A percentile compares a stretch with the other conserved stretches of the same genome.
These are phyloP conservation scores for Blumeria graminis DNA, from an alignment of 2,329 filamentous ascomycete species.

Conservation along the genomic window DNA sequence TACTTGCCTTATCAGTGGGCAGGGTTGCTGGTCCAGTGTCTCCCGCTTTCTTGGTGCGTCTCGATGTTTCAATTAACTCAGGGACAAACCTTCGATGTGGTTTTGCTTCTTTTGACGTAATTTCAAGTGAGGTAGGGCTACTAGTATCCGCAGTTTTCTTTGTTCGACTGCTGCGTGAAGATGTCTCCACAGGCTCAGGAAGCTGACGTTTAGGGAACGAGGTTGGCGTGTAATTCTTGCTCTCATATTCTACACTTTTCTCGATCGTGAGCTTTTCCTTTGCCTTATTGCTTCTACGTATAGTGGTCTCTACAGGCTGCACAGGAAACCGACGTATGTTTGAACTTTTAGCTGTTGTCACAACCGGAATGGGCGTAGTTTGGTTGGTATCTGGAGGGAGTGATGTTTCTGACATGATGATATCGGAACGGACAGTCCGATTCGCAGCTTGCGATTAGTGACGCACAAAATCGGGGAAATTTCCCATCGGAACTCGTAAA, in stretches of 20 bases:
- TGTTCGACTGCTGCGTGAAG: conserved; percentile 29
- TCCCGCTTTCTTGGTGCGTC: conserved; percentile 41
- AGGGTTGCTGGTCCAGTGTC: conserved; percentile 37
- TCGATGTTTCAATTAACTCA: conserved; percentile 59
- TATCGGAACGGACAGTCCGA: too few species aligned
- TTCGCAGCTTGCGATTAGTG: too few species aligned
- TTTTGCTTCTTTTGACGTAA: conserved; percentile 14
- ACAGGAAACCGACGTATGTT: conserved; percentile 17
- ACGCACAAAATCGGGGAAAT: too few species aligned
- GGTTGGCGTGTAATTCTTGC: conserved; percentile 6
- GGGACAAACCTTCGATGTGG: conserved; percentile 38
- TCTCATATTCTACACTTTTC: conserved; percentile 8
- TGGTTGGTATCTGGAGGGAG: too few species aligned
- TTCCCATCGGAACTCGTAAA: too few species aligned
- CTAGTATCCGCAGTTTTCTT: conserved; percentile 23
- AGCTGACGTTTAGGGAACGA: conserved; percentile 32
- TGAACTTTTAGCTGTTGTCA: conserved; percentile 14
- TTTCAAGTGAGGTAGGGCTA: conserved; percentile 22
- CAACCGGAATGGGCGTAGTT: conserved; percentile 13
- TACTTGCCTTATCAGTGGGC: conserved; percentile 43
- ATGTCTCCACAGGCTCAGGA: conserved; percentile 50
- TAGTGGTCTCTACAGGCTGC: conserved; percentile 20
- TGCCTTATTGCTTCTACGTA: conserved; percentile 17
- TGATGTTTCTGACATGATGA: too few species aligned
- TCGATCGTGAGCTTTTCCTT: conserved; percentile 3